phyloP scores from a whole-genome alignment of 2,329 filamentous ascomycete genomes.

The Knufia fluminis region DNA sequence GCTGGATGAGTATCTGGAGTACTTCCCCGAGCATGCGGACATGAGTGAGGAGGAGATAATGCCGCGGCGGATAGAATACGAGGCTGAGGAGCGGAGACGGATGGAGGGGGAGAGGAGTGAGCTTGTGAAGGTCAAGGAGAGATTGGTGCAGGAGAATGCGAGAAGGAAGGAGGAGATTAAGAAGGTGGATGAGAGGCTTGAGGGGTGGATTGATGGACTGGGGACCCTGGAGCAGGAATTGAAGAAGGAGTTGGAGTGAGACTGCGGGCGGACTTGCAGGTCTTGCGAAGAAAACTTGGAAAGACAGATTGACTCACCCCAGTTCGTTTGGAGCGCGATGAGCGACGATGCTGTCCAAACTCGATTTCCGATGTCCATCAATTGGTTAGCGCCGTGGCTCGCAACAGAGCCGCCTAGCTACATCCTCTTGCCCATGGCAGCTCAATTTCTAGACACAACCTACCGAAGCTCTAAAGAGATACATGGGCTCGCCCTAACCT shows the following conservation, averaged over 20 bases:
- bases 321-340: too few relatives aligned
- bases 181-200: constrained; percentile 81
- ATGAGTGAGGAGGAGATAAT: constrained; percentile 72
- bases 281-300: too few relatives aligned
- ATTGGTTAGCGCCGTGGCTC: too few relatives aligned
- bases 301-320: too few relatives aligned
- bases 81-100: constrained; percentile 72
- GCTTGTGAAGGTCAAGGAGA: constrained; percentile 62
- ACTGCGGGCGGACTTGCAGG: too few relatives aligned
- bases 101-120: constrained; percentile 77
- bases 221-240: constrained; percentile 18
- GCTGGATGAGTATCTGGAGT: constrained; percentile 66
- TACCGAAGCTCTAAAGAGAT: too few relatives aligned
- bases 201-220: constrained; percentile 74
- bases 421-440: too few relatives aligned
- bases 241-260: constrained; percentile 15
- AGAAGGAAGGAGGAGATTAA: constrained; percentile 87
- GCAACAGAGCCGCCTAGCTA: too few relatives aligned
- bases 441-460: too few relatives aligned
- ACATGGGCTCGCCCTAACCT: too few relatives aligned
- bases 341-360: too few relatives aligned
- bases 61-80: constrained; percentile 83
- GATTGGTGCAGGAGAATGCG: constrained; percentile 68
- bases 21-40: constrained; percentile 65
- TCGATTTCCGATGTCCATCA: too few relatives aligned